Evolutionary conservation across 2,329 filamentous ascomycete genomes (phyloP).

Genomic region (Trichoderma hamatum): DNA sequence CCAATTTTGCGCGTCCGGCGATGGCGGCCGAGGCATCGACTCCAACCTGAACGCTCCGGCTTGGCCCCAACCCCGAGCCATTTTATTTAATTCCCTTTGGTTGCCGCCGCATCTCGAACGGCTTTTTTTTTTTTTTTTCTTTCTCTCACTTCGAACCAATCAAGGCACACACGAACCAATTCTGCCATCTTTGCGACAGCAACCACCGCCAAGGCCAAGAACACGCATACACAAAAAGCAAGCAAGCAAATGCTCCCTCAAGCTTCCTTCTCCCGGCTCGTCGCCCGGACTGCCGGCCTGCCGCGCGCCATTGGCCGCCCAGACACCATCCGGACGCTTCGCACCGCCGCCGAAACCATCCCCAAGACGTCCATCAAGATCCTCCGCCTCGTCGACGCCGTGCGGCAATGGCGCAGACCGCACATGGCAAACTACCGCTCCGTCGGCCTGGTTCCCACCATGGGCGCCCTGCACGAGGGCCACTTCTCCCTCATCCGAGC

Average conservation of each 20-base stretch:
- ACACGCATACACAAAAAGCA: neutral
- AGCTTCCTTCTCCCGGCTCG: constrained; percentile 21
- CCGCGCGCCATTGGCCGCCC: neutral
- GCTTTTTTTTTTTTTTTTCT: too few species aligned
- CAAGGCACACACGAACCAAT: too few species aligned
- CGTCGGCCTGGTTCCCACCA: constrained; percentile 90
- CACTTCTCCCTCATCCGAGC: constrained; percentile 84
- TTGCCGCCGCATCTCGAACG: neutral
- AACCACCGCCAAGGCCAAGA: too few species aligned
- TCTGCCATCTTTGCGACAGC: neutral
- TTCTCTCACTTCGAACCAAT: too few species aligned
- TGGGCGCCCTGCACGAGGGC: constrained; percentile 94
- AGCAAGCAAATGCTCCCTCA: constrained; percentile 22
- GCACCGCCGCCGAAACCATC: constrained; percentile 48
- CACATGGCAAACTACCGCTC: constrained; percentile 68
- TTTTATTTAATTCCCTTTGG: neutral
- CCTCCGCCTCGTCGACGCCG: constrained; percentile 72
- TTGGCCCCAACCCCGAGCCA: neutral
- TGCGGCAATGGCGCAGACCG: constrained; percentile 70
- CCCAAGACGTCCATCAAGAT: constrained; percentile 66
- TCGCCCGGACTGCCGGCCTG: constrained; percentile 15
- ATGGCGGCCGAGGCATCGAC: constrained; percentile 36
- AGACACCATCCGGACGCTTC: constrained; percentile 30
- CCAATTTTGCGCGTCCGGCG: constrained; percentile 39
- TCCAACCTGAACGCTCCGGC: constrained; percentile 27